phyloP scores from a whole-genome alignment of 495 filamentous ascomycete genomes.

The Delitschia confertaspora region DNA sequence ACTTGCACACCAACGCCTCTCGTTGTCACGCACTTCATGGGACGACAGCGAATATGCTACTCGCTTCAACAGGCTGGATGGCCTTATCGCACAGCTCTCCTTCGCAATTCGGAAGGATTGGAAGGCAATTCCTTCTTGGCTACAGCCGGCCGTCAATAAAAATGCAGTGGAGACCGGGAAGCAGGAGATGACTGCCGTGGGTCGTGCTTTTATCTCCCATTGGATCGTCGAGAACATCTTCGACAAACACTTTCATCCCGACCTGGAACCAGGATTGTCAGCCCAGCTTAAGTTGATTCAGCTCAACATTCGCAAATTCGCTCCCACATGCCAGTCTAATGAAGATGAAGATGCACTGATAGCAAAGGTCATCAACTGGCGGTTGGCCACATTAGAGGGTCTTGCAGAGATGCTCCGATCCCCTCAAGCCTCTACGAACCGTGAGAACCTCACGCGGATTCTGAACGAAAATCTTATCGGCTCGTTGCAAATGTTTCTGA shows the following conservation, averaged over 20 bases:
- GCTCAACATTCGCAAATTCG: constrained; percentile 71
- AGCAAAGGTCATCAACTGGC: constrained; percentile 84
- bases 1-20: constrained; percentile 87
- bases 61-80: constrained; percentile 85
- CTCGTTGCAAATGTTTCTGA: constrained; percentile 58
- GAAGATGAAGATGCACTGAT: constrained; percentile 87
- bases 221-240: constrained; percentile 92
- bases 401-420: constrained; percentile 62
- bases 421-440: constrained; percentile 53
- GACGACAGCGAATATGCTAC: constrained; percentile 93
- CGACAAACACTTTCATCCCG: constrained; percentile 84
- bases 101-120: constrained; percentile 94
- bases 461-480: constrained; percentile 64
- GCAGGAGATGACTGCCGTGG: constrained; percentile 94
- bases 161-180: constrained; percentile 74
- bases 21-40: constrained; percentile 86
- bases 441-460: constrained; percentile 54
- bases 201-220: constrained; percentile 77
- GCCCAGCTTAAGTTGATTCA: constrained; percentile 77
- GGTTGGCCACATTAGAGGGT: constrained; percentile 89
- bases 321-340: constrained; percentile 58
- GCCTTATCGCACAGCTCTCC: constrained; percentile 86
- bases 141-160: constrained; percentile 65
- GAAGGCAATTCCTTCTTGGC: constrained; percentile 69
- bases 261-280: constrained; percentile 65